phyloP scores from a whole-genome alignment of 106 monocot genomes.

The Acanthochlamys bracteata region DNA sequence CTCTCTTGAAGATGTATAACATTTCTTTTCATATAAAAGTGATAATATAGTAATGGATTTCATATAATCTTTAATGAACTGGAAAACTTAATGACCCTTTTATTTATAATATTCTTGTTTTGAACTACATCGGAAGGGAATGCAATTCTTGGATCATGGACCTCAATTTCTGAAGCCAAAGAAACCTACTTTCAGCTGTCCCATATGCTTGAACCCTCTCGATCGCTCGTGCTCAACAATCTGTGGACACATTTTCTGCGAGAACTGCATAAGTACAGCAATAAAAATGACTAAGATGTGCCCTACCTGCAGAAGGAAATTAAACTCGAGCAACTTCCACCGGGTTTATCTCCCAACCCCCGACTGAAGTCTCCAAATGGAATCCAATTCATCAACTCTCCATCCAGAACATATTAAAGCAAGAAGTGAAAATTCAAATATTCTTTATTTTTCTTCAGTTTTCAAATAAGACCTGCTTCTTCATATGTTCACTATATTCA shows the following conservation, averaged over 20 bases:
- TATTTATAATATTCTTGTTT: too few species aligned
- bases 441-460: too few species aligned
- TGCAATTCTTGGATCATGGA: not conserved
- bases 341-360: constrained; percentile 1
- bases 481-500: too few species aligned
- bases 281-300: not conserved
- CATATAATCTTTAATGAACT: too few species aligned
- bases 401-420: too few species aligned
- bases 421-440: too few species aligned
- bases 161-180: not conserved
- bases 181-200: constrained; percentile 1
- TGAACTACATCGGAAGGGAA: not conserved
- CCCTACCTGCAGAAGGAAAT: not conserved
- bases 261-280: not conserved
- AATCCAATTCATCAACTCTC: not conserved
- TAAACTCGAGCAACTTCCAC: not conserved
- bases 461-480: too few species aligned
- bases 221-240: not conserved
- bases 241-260: constrained; percentile 5
- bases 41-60: too few species aligned
- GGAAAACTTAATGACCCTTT: too few species aligned
- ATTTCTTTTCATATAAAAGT: too few species aligned
- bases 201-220: not conserved
- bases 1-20: too few species aligned
- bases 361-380: not conserved